Evolutionary conservation across 768 basidiomycete species (phyloP).

Genomic region (Sporobolomyces pararoseus): DNA sequence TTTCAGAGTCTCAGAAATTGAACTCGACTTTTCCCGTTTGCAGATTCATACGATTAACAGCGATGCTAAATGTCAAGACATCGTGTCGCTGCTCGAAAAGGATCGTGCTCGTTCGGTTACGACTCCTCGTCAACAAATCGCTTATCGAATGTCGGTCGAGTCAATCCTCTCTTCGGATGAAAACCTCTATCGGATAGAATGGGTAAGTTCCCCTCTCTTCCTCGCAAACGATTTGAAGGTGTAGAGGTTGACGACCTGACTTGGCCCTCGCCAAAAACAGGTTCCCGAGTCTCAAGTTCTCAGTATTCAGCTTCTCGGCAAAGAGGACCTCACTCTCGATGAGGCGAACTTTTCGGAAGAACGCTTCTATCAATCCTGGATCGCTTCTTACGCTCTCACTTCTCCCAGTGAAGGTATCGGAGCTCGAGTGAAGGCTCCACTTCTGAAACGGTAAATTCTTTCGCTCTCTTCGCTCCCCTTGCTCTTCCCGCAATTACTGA

Average conservation of each 20-base stretch:
- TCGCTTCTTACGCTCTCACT: constrained; percentile 52
- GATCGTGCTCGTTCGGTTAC: constrained; percentile 43
- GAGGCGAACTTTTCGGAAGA: constrained; percentile 50
- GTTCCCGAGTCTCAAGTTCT: constrained; percentile 46
- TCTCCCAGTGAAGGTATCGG: constrained; percentile 53
- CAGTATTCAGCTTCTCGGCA: constrained; percentile 51
- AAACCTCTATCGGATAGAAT: constrained; percentile 53
- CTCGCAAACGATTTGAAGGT: too few species aligned
- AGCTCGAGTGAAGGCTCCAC: constrained; percentile 50
- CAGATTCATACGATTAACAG: constrained; percentile 82
- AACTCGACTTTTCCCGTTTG: constrained; percentile 67
- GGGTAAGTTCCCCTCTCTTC: constrained; percentile 51
- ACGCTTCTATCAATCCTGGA: constrained; percentile 53
- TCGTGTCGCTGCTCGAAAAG: constrained; percentile 43
- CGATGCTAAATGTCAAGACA: constrained; percentile 83
- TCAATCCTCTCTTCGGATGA: constrained; percentile 51
- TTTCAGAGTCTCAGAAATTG: constrained; percentile 53
- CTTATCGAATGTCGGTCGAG: constrained; percentile 54
- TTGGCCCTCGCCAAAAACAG: constrained; percentile 37
- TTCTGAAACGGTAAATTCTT: constrained; percentile 46
- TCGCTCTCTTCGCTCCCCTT: background rate
- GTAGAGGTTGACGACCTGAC: background rate
- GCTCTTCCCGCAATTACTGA: too few species aligned
- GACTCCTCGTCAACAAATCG: constrained; percentile 51
- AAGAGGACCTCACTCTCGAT: constrained; percentile 53